Base-by-base conservation (phyloP, 2,329 filamentous ascomycete species). In the Colletotrichum siamense region DNA sequence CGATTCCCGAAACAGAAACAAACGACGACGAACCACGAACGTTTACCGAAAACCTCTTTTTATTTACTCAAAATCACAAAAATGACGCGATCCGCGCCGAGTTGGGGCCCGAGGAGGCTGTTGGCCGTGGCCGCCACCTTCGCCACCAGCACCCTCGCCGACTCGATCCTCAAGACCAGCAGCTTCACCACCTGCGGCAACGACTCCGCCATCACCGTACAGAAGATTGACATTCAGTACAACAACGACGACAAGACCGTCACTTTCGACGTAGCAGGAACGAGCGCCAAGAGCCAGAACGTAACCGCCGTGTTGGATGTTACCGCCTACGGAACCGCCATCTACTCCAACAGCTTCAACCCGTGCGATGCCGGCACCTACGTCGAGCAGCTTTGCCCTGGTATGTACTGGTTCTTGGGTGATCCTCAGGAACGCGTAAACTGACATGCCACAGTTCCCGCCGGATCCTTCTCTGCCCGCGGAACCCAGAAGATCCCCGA, bases 341-440 rank as follows among this genome's bases (percentile, higher is more conserved):
- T 98, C 28, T 99, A 98, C 86, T 88, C 90, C 52, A 95, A 95
- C 76, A 87, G 86, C 6, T 98, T 99, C 85, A 92, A 98, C 82
- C 97, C 97, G 44, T 99, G 97, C 84, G 90, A 93, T 22, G 79
- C 86, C 3, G 85, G 82, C 49, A 96, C 92, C 22, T 93, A 91
- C 79, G 90, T 98, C 67, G 83, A 90, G 10, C 88, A 95, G 81
- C 89, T 99, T 64, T 99, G 97, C 86, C 97, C 97, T 82, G 90
- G 94, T 95, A 89, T 77, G 91, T 85, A 39, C 24, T 32, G 26
- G 13, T 2, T 18, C 5, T 13, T n/a, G 49, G 15, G 24, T 8
- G 30, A 61, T 69, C 71, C 36, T 57, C 59, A 44, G 9, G 70
- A 36, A 32, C 30, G 22, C 26, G 36, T 59, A 62, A 3, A 22